A percentile compares a stretch with the other conserved stretches of the same genome.
These are phyloP conservation scores for Moricandia arvensis DNA, from an alignment of 345 rosid genomes.

Conservation along the genomic window DNA sequence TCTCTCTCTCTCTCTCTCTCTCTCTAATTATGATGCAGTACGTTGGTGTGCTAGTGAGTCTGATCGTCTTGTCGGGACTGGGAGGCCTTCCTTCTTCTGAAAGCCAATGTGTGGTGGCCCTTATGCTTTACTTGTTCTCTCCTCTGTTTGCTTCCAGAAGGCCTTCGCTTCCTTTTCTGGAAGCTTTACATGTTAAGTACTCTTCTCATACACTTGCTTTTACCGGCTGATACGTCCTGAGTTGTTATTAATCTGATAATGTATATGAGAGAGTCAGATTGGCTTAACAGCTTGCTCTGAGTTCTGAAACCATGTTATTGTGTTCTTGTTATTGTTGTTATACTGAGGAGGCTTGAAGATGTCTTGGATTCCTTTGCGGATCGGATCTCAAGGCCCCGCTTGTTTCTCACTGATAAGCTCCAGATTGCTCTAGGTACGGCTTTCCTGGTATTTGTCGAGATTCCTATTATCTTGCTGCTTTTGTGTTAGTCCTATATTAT, in stretches of 20 bases:
- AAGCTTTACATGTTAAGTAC: constrained; percentile 67
- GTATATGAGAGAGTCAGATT: neutral
- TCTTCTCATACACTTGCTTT: no score
- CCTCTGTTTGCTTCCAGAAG: constrained; percentile 84
- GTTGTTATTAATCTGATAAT: neutral
- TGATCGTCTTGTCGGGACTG: constrained; percentile 73
- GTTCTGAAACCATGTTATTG: constrained; percentile 9
- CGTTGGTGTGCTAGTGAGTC: constrained; percentile 85
- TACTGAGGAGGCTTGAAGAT: constrained; percentile 78
- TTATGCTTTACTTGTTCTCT: constrained; percentile 64
- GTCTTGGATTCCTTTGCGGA: constrained; percentile 93
- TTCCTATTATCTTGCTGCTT: no score
- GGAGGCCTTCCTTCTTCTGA: constrained; percentile 96
- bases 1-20: no score
- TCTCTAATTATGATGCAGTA: constrained; percentile 50
- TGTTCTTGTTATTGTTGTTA: constrained; percentile 11
- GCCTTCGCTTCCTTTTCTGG: constrained; percentile 90
- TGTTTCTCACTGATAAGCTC: constrained; percentile 88
- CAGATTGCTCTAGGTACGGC: constrained; percentile 84
- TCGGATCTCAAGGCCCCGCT: constrained; percentile 77
- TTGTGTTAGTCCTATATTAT: no score
- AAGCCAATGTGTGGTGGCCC: constrained; percentile 77
- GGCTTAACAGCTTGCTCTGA: constrained; percentile 2
- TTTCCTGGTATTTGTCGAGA: neutral
- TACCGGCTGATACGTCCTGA: no score